Evolutionary conservation across 305 asterid genomes (phyloP).

Genomic region (Solanum hybrid): DNA sequence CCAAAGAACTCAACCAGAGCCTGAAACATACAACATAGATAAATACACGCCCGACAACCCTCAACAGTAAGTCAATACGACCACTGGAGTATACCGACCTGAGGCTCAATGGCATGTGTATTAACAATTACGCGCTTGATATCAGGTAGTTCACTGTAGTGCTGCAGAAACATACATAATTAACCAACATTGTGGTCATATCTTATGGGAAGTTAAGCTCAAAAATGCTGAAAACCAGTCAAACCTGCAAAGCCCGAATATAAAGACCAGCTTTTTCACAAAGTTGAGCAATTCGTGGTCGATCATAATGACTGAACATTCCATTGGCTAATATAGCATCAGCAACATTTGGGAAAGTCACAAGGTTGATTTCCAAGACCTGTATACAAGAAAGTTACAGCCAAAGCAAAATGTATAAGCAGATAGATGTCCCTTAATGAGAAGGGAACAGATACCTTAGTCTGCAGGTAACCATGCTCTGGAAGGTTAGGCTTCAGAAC

Average conservation of each 20-base stretch:
- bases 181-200: not conserved
- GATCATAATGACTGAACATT: slow-evolving; percentile 96
- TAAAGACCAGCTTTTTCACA: slow-evolving; percentile 98
- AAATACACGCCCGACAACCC: not conserved
- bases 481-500: slow-evolving; percentile 84
- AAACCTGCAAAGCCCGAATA: slow-evolving; percentile 93
- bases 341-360: slow-evolving; percentile 95
- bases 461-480: slow-evolving; percentile 69
- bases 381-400: slow-evolving; percentile 19
- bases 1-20: slow-evolving; percentile 96
- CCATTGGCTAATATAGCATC: slow-evolving; percentile 99
- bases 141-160: slow-evolving; percentile 86
- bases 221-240: slow-evolving; percentile 2
- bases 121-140: slow-evolving; percentile 96
- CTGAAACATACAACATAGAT: slow-evolving; percentile 26
- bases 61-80: not conserved
- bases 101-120: slow-evolving; percentile 99
- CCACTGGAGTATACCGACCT: slow-evolving; percentile 36
- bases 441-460: slow-evolving; percentile 33
- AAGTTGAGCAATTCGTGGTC: slow-evolving; percentile 93
- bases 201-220: not conserved
- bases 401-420: not conserved
- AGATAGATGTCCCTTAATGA: not conserved
- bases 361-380: slow-evolving; percentile 97
- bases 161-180: slow-evolving; percentile 44